phyloP scores from a whole-genome alignment of 345 rosid genomes.

The Brassica incana region DNA sequence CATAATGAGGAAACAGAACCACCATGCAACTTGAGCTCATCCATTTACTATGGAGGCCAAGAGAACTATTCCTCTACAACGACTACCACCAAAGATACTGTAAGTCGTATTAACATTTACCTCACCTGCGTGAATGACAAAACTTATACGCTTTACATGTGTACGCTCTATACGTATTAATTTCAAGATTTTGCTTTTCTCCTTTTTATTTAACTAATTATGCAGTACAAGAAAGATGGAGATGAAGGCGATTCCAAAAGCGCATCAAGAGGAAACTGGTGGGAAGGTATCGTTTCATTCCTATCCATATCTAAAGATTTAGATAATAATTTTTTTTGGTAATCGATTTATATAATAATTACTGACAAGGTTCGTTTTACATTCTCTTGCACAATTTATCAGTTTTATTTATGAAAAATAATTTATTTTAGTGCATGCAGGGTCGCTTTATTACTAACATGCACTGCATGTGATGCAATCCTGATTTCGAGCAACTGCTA shows the following conservation, averaged over 20 bases:
- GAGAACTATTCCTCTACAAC: slow-evolving; percentile 70
- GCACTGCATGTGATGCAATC: slow-evolving; percentile 11
- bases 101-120: slow-evolving; percentile 40
- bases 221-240: slow-evolving; percentile 63
- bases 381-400: slow-evolving; percentile 2
- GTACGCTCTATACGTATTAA: not conserved
- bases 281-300: slow-evolving; percentile 65
- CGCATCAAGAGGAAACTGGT: slow-evolving; percentile 95
- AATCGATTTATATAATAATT: not conserved
- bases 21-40: slow-evolving; percentile 78
- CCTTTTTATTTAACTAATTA: not conserved
- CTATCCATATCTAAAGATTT: not conserved
- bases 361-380: slow-evolving; percentile 10
- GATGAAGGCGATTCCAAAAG: slow-evolving; percentile 54
- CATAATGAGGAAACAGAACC: slow-evolving; percentile 64
- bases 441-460: slow-evolving; percentile 58
- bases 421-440: slow-evolving; percentile 34
- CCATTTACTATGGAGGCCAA: slow-evolving; percentile 95
- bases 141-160: slow-evolving; percentile 12
- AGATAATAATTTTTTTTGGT: not conserved
- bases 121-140: slow-evolving; percentile 6
- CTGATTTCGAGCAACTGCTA: not conserved
- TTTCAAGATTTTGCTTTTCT: slow-evolving; percentile 11
- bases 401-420: not conserved
- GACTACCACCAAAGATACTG: slow-evolving; percentile 42